Conservation (phyloP, 1,139 yeast genomes). For the Scheffersomyces segobiensis region DNA sequence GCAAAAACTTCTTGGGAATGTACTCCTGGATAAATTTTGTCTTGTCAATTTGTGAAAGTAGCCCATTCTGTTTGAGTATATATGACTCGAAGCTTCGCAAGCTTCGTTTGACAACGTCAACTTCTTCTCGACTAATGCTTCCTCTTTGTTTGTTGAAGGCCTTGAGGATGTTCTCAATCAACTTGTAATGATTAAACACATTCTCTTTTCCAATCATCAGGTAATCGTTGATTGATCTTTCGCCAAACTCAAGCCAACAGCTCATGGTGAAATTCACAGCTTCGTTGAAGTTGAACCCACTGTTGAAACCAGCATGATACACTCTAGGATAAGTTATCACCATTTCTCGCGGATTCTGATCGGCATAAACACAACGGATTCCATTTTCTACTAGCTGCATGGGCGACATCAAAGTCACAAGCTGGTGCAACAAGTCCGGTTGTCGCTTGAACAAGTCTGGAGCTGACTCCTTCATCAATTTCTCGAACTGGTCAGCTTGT, state of each 20-base stretch:
- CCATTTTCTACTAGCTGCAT: conserved; percentile 49
- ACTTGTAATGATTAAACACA: conserved; percentile 51
- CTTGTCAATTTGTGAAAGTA: conserved; percentile 9
- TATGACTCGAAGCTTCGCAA: conserved; percentile 27
- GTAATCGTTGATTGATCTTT: conserved; percentile 58
- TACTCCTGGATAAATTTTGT: conserved; percentile 11
- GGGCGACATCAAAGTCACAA: conserved; percentile 81
- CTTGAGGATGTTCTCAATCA: conserved; percentile 38
- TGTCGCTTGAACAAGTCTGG: conserved; percentile 86
- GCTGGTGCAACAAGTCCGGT: conserved; percentile 85
- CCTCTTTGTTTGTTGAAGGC: conserved; percentile 14
- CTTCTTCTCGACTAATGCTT: conserved; percentile 3
- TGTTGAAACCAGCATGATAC: conserved; percentile 79
- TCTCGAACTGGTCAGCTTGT: conserved; percentile 55
- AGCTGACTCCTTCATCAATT: conserved; percentile 54
- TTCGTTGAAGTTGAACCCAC: conserved; percentile 76
- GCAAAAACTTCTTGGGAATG: conserved; percentile 13
- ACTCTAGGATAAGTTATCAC: conserved; percentile 75
- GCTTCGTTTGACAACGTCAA: conserved; percentile 23
- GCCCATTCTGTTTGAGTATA: conserved; percentile 14
- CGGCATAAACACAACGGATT: conserved; percentile 65
- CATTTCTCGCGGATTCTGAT: conserved; percentile 81
- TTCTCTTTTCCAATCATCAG: conserved; percentile 54
- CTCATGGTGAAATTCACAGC: conserved; percentile 78
- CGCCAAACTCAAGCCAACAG: conserved; percentile 67